phyloP scores from a whole-genome alignment of 805 yeast genomes.

The Candida silvatica region DNA sequence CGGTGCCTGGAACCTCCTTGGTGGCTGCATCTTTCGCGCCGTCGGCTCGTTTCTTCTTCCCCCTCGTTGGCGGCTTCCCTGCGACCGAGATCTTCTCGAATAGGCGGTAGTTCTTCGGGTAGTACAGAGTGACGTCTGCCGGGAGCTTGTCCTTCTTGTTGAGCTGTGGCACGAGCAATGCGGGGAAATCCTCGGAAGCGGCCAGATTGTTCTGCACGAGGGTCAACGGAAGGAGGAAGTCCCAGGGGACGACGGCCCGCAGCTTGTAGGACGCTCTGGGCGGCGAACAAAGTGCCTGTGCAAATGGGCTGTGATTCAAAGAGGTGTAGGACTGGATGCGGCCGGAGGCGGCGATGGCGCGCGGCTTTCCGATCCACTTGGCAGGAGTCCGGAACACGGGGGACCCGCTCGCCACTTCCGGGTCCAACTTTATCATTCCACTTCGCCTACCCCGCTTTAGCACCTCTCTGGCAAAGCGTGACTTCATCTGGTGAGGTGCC shows the following conservation, averaged over 20 bases:
- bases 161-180: slow-evolving; percentile 8
- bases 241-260: slow-evolving; percentile 30
- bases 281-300: slow-evolving; percentile 32
- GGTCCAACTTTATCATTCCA: too few relatives aligned
- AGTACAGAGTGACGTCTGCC: slow-evolving; percentile 1
- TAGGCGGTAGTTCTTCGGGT: slow-evolving; percentile 3
- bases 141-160: neutral
- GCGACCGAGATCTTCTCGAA: neutral
- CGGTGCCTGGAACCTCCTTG: too few relatives aligned
- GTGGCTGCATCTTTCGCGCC: too few relatives aligned
- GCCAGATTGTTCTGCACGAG: slow-evolving; percentile 10
- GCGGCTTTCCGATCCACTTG: slow-evolving; percentile 12
- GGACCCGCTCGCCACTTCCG: slow-evolving; percentile 3
- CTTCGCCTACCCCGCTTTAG: too few relatives aligned
- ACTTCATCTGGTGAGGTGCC: too few relatives aligned
- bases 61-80: too few relatives aligned
- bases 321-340: slow-evolving; percentile 15
- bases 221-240: slow-evolving; percentile 27
- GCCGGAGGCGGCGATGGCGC: slow-evolving; percentile 7
- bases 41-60: too few relatives aligned
- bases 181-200: too few relatives aligned
- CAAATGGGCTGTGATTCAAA: slow-evolving; percentile 28
- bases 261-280: slow-evolving; percentile 31
- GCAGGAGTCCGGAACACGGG: slow-evolving; percentile 18
- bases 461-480: too few relatives aligned